phyloP scores from a whole-genome alignment of 352 stramenopile species.

The Thraustochytrium striatum region DNA sequence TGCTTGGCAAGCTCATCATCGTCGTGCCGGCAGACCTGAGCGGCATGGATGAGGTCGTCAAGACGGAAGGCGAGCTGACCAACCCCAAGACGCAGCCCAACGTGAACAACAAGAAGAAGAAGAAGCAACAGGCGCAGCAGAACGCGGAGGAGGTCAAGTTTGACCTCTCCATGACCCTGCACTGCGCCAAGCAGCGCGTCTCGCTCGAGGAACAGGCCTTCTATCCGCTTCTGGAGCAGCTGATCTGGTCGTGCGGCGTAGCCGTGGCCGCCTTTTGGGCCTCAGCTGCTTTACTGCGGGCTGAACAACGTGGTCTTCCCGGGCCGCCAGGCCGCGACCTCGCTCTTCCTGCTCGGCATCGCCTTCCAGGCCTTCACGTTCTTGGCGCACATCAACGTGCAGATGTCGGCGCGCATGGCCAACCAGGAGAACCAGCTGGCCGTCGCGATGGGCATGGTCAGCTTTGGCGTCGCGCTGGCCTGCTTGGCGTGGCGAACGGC shows the following conservation, averaged over 20 bases:
- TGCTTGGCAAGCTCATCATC: background rate
- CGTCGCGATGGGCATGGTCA: background rate
- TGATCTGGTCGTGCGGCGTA: background rate
- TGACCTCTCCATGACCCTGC: too few species aligned
- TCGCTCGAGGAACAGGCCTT: slow-evolving; percentile 13
- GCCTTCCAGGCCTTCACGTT: background rate
- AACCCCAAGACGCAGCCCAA: background rate
- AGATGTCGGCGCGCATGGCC: background rate
- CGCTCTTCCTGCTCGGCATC: background rate
- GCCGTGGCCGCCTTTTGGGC: background rate
- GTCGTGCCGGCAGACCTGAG: slow-evolving; percentile 2
- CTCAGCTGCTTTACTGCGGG: slow-evolving; percentile 7
- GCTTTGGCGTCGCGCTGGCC: background rate
- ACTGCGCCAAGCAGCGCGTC: too few species aligned
- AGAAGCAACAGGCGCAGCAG: background rate
- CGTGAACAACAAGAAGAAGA: background rate
- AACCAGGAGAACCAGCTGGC: slow-evolving; percentile 23
- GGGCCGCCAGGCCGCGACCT: slow-evolving; percentile 24
- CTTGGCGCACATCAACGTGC: background rate
- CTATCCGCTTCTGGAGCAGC: slow-evolving; percentile 4
- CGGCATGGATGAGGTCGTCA: background rate
- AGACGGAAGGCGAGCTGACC: background rate
- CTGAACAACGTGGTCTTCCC: background rate
- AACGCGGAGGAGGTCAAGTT: background rate
- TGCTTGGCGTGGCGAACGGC: background rate